Percentiles rank a stretch among this genome's conserved stretches.
phyloP scores from a whole-genome alignment of 768 basidiomycete genomes.

The Leccinellum luteum region DNA sequence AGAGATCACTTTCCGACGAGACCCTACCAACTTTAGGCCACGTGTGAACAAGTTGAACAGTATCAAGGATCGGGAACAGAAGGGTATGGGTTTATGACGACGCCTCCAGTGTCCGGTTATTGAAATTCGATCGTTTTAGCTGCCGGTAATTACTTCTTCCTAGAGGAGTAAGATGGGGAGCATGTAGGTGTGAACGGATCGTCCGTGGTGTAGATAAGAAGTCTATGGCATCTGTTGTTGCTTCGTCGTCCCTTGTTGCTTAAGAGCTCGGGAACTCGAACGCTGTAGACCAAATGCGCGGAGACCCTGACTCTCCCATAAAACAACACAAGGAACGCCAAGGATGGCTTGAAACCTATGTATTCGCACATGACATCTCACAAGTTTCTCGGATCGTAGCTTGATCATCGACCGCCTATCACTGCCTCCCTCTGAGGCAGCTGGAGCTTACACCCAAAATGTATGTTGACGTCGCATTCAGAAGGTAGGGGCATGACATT shows the following conservation, averaged over 20 bases:
- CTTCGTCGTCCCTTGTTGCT: background rate
- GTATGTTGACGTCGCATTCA: background rate
- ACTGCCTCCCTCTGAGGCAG: too few species aligned
- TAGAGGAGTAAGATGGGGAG: slow-evolving; percentile 60
- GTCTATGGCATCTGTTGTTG: background rate
- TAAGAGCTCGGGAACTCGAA: background rate
- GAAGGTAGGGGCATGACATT: slow-evolving; percentile 4
- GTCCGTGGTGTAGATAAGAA: slow-evolving; percentile 8
- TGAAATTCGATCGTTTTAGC: slow-evolving; percentile 38
- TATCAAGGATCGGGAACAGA: slow-evolving; percentile 88
- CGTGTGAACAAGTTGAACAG: slow-evolving; percentile 84
- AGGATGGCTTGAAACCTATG: too few species aligned
- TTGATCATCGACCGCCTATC: background rate
- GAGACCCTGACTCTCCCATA: too few species aligned
- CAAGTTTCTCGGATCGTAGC: background rate
- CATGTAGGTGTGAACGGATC: background rate
- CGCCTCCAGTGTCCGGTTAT: slow-evolving; percentile 1
- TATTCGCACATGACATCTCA: too few species aligned
- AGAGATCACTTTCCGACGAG: slow-evolving; percentile 97
- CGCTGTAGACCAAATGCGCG: background rate
- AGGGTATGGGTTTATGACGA: slow-evolving; percentile 45
- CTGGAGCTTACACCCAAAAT: too few species aligned
- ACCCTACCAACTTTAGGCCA: slow-evolving; percentile 91
- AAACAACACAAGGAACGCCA: too few species aligned
- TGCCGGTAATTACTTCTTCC: slow-evolving; percentile 89